Percentiles rank a stretch among this genome's conserved stretches.
These are phyloP conservation scores for Chrysochromulina tobinii DNA, from an alignment of 78 protist species.

Conservation along the genomic window DNA sequence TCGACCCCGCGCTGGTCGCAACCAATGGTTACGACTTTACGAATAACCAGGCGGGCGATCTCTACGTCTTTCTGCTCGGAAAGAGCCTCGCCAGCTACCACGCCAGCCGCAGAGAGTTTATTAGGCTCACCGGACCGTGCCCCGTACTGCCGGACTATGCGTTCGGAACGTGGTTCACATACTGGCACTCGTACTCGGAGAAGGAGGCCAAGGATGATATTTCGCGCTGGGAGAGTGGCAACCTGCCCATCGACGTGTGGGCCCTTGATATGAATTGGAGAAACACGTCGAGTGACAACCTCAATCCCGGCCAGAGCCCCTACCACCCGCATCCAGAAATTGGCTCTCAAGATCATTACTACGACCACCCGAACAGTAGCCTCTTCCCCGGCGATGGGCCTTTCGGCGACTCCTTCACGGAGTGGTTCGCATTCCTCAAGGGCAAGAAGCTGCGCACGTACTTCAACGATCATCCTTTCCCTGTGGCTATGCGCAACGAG, in stretches of 20 bases:
- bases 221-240: neutral
- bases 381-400: neutral
- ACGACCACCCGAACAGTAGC: neutral
- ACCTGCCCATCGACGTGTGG: neutral
- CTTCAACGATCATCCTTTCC: slow-evolving; percentile 7
- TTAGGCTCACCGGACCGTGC: neutral
- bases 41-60: neutral
- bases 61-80: neutral
- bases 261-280: neutral
- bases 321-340: too few relatives aligned
- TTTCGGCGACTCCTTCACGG: neutral
- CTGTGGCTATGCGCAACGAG: neutral
- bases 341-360: neutral
- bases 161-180: slow-evolving; percentile 8
- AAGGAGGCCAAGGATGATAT: neutral
- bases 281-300: neutral
- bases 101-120: neutral
- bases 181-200: neutral
- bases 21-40: neutral
- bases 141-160: neutral
- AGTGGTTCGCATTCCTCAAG: neutral
- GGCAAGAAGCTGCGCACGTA: neutral
- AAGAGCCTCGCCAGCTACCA: neutral
- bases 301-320: too few relatives aligned
- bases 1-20: neutral